A percentile compares a stretch with the other conserved stretches of the same genome.
Evolutionary conservation across 176 grass and related monocot genomes (phyloP).

Genomic region (Tillandsia fasciculata): DNA sequence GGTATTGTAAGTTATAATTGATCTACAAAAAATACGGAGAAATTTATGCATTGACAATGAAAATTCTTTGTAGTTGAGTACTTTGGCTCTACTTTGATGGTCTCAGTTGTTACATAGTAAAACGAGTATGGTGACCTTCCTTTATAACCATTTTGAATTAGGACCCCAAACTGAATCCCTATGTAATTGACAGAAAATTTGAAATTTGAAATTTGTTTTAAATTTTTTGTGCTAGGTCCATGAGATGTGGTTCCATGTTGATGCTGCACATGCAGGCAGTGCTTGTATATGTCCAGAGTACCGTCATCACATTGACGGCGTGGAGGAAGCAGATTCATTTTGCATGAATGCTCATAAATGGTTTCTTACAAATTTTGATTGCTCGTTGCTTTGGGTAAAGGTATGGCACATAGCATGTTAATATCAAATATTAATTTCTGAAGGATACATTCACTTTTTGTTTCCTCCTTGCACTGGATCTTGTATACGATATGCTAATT

Average conservation of each 20-base stretch:
- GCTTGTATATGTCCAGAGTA: slow-evolving; percentile 73
- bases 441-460: neutral
- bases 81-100: neutral
- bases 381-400: slow-evolving; percentile 69
- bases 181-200: too few species aligned
- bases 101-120: too few species aligned
- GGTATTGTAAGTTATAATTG: slow-evolving; percentile 20
- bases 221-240: slow-evolving; percentile 28
- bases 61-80: slow-evolving; percentile 6
- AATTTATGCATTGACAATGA: slow-evolving; percentile 1
- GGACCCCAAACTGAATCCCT: too few species aligned
- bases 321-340: slow-evolving; percentile 85
- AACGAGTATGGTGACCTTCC: too few species aligned
- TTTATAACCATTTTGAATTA: too few species aligned
- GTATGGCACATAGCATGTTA: slow-evolving; percentile 23
- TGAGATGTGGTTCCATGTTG: slow-evolving; percentile 65
- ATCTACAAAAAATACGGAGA: slow-evolving; percentile 8
- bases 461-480: neutral
- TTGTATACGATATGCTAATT: too few species aligned
- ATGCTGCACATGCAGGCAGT: slow-evolving; percentile 85
- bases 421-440: neutral
- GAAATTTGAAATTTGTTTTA: too few species aligned
- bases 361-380: slow-evolving; percentile 76
- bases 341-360: slow-evolving; percentile 95
- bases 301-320: slow-evolving; percentile 55